These are phyloP conservation scores for Acanthamoeba castellanii DNA, from an alignment of 208 protist species.

Conservation along the genomic window DNA sequence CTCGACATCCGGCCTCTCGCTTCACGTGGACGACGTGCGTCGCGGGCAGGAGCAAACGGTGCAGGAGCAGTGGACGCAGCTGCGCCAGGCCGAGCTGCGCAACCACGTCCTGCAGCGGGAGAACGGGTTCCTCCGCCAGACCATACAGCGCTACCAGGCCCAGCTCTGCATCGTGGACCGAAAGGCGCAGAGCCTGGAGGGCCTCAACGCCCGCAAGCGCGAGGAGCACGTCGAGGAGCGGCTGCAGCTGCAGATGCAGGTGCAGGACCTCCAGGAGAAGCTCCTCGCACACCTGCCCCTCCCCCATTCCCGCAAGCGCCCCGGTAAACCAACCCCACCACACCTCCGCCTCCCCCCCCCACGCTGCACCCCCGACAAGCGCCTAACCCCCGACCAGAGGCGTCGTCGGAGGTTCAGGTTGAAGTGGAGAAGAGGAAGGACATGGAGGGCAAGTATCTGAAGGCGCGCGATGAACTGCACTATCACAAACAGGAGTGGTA, in stretches of 20 bases:
- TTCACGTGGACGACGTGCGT: background rate
- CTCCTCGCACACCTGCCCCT: background rate
- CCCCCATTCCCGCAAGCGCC: background rate
- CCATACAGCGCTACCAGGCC: background rate
- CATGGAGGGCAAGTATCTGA: background rate
- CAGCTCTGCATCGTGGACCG: background rate
- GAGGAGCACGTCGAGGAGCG: background rate
- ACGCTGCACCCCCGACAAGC: too few relatives aligned
- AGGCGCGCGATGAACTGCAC: constrained; percentile 1
- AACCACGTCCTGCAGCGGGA: background rate
- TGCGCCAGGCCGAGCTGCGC: background rate
- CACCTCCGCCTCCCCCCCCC: too few relatives aligned
- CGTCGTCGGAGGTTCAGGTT: background rate
- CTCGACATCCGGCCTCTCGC: background rate
- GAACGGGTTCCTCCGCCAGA: constrained; percentile 1
- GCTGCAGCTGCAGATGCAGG: constrained; percentile 29
- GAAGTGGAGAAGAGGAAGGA: constrained; percentile 1
- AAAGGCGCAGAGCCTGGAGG: background rate
- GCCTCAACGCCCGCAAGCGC: background rate
- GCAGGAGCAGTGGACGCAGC: background rate
- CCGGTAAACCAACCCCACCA: background rate
- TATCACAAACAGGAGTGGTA: constrained; percentile 15
- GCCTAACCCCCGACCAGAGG: too few relatives aligned
- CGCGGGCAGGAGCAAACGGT: background rate
- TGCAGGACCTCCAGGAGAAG: background rate